Evolutionary conservation across 1,139 yeast genomes (phyloP), one percentile per base, ranked within the genome.

Genomic region (Chernovozyma aurita): DNA sequence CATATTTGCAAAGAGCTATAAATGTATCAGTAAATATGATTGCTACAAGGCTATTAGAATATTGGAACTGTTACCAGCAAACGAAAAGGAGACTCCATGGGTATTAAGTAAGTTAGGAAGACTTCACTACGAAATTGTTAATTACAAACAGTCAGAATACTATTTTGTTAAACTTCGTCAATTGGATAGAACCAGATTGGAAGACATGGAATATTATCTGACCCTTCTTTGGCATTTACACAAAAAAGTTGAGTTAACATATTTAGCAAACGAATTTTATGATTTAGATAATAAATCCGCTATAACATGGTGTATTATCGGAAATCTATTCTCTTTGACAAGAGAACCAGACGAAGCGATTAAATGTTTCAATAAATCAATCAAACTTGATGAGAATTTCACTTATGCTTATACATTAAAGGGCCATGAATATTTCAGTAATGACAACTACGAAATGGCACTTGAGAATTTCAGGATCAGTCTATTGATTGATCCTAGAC

Each of bases 191-290:
- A 84, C 92, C n/a, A 68, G 97, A 39, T 57, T 83, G 20, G 80
- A 79, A 42, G 97, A 88, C 53, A 87, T 92, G 95, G 97, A 92
- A 52, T 79, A 81, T 50, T 88, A 78, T 52, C 86, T 96, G 1
- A 92, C 97, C 0, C 64, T 88, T 26, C 67, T 92, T 41, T 92
- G 99, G 99, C 98, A 92, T 61, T 63, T 88, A 37, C 88, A 85
- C 41, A 83, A 82, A 48, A 90, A 85, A 40, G 77, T 79, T n/a
- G 92, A 83, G 40, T 66, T 92, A 35, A 81, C 95, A 17, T 80
- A 73, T 50, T 65, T 94, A 41, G 86, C 96, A 4, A 87, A 85
- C 51, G 97, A 88, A 48, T 63, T 88, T 30, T 70, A 84, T 46
- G 87, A 80, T 43, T 63, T 82, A 21, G 79, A 80, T 47, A 68